Percentiles rank a stretch among this genome's conserved stretches.
Conservation (phyloP, 768 basidiomycete species). For the Chalciporus pseudorubinellus region DNA sequence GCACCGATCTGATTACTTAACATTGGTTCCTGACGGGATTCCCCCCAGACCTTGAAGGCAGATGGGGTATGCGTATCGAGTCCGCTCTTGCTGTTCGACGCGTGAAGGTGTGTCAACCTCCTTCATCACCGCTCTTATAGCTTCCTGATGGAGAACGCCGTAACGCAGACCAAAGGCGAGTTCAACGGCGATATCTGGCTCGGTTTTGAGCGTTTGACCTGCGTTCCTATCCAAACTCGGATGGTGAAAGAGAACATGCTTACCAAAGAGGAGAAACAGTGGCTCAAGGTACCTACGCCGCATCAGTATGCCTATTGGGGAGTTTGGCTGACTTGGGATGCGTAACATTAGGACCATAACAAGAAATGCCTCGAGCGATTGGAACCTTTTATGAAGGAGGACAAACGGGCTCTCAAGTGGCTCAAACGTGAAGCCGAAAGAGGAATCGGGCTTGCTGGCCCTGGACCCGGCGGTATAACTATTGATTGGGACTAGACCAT, state of each 20-base stretch:
- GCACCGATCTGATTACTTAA: slow-evolving; percentile 8
- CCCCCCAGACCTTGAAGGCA: slow-evolving; percentile 61
- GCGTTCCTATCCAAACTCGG: slow-evolving; percentile 89
- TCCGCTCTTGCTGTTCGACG: slow-evolving; percentile 75
- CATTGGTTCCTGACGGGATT: slow-evolving; percentile 13
- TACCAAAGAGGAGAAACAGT: slow-evolving; percentile 79
- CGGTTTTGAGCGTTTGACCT: slow-evolving; percentile 88
- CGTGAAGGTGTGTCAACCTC: slow-evolving; percentile 38
- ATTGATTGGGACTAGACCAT: slow-evolving; percentile 71
- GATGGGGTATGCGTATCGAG: slow-evolving; percentile 92
- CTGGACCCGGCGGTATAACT: slow-evolving; percentile 65
- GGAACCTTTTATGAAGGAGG: slow-evolving; percentile 64
- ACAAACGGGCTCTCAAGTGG: slow-evolving; percentile 80
- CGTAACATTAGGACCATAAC: slow-evolving; percentile 69
- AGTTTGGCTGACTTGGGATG: slow-evolving; percentile 6
- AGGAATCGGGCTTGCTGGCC: slow-evolving; percentile 64
- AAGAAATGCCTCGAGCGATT: slow-evolving; percentile 64
- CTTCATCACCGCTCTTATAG: slow-evolving; percentile 2
- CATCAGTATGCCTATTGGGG: neutral
- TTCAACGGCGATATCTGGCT: slow-evolving; percentile 80
- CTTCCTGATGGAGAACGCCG: slow-evolving; percentile 7
- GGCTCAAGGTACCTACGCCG: slow-evolving; percentile 66
- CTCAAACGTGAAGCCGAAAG: slow-evolving; percentile 74
- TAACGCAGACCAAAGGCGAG: slow-evolving; percentile 59
- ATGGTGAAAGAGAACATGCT: slow-evolving; percentile 87